phyloP scores from a whole-genome alignment of 306 rosid species.

The Cucurbita ficifolia region DNA sequence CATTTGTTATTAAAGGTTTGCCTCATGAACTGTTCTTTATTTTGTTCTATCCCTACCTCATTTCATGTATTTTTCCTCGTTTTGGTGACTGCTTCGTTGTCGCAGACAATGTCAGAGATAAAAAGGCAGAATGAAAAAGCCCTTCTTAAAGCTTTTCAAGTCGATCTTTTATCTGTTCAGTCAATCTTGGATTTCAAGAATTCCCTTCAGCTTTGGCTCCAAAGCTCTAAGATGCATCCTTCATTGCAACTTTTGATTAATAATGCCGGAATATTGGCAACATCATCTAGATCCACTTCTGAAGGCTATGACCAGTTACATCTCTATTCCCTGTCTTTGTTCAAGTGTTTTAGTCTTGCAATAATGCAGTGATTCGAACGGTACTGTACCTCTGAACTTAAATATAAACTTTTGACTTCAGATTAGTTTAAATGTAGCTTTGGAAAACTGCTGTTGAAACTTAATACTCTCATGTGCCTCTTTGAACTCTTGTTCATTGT shows the following conservation, averaged over 20 bases:
- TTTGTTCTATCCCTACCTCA: background rate
- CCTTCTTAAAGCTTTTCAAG: conserved; percentile 50
- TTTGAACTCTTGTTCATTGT: background rate
- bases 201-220: conserved; percentile 64
- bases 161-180: conserved; percentile 47
- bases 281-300: conserved; percentile 49
- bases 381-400: background rate
- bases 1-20: conserved; percentile 44
- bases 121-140: conserved; percentile 40
- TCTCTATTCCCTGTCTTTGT: conserved; percentile 6
- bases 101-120: conserved; percentile 49
- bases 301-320: conserved; percentile 78
- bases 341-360: background rate
- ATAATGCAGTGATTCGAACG: background rate
- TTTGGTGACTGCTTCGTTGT: conserved; percentile 14
- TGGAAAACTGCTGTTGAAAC: background rate
- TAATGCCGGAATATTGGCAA: conserved; percentile 87
- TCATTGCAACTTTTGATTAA: conserved; percentile 68
- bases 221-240: conserved; percentile 55
- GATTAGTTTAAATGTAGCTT: background rate
- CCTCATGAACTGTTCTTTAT: background rate
- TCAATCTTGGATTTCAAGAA: conserved; percentile 38
- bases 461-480: background rate
- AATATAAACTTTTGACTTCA: background rate
- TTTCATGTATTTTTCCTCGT: background rate